Conservation (phyloP, 1,284 basidiomycete genomes). For the Rhodotorula sp. region DNA sequence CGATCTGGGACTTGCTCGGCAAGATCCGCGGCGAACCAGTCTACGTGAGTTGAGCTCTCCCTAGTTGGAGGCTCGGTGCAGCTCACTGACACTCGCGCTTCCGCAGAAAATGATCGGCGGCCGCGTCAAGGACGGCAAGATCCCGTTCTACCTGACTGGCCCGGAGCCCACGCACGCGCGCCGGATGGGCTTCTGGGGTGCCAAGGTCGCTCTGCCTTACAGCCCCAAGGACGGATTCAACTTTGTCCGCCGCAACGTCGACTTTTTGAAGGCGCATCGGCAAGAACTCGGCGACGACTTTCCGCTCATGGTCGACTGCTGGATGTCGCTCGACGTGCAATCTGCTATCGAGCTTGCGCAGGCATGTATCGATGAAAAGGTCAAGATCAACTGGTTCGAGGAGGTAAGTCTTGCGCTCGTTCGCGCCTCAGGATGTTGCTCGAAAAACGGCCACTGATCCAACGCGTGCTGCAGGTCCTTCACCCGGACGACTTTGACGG, state of each 20-base stretch:
- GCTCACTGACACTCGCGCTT: neutral
- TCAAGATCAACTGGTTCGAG: conserved; percentile 59
- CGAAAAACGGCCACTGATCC: neutral
- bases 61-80: neutral
- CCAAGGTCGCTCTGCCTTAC: conserved; percentile 56
- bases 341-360: conserved; percentile 56
- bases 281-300: conserved; percentile 53
- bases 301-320: conserved; percentile 57
- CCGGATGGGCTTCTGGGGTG: conserved; percentile 56
- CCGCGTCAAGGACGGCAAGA: conserved; percentile 53
- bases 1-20: conserved; percentile 58
- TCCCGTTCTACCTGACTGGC: conserved; percentile 58
- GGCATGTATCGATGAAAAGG: conserved; percentile 53
- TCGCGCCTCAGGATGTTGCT: no score
- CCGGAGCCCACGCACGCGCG: conserved; percentile 53
- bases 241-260: conserved; percentile 56
- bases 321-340: conserved; percentile 45
- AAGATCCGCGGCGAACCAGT: conserved; percentile 58
- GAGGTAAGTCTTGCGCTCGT: conserved; percentile 44
- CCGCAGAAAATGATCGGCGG: conserved; percentile 57
- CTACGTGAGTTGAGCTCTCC: conserved; percentile 46
- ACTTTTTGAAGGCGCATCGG: conserved; percentile 54
- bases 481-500: conserved; percentile 57
- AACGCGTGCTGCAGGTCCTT: conserved; percentile 43
- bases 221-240: conserved; percentile 54